A percentile compares a stretch with the other conserved stretches of the same genome.
These are phyloP conservation scores for Hanseniaspora hatyaiensis DNA, from an alignment of 805 yeast genomes.

Conservation along the genomic window DNA sequence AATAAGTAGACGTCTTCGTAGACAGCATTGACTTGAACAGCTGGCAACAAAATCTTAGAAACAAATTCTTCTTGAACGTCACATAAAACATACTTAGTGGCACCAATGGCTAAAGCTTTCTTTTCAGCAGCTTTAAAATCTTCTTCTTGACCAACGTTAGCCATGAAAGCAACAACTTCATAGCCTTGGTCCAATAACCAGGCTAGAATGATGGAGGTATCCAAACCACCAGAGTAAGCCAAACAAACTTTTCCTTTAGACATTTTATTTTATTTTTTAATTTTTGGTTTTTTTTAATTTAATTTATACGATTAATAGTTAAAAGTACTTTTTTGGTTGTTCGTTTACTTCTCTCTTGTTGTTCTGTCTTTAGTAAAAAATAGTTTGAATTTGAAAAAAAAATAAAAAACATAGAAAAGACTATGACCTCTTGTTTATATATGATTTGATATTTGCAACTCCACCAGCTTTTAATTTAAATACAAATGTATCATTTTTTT, in stretches of 20 bases:
- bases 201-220: conserved; percentile 93
- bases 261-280: conserved; percentile 35
- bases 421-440: too few relatives aligned
- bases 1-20: conserved; percentile 93
- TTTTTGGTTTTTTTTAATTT: neutral
- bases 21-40: conserved; percentile 93
- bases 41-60: conserved; percentile 83
- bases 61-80: conserved; percentile 95
- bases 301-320: neutral
- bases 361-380: too few relatives aligned
- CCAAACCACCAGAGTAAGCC: conserved; percentile 98
- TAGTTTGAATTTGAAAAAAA: too few relatives aligned
- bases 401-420: too few relatives aligned
- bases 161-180: conserved; percentile 96
- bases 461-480: too few relatives aligned
- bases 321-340: too few relatives aligned
- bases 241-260: conserved; percentile 97
- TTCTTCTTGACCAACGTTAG: conserved; percentile 98
- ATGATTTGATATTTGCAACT: too few relatives aligned
- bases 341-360: too few relatives aligned
- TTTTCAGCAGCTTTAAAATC: conserved; percentile 94
- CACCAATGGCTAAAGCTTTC: conserved; percentile 94
- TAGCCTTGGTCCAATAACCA: conserved; percentile 97
- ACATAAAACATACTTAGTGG: conserved; percentile 83
- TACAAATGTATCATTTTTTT: too few relatives aligned